Percentiles rank a stretch among this genome's conserved stretches.
Conservation (phyloP, 2,329 filamentous ascomycete genomes). For the Sphaerulina vaccinii region DNA sequence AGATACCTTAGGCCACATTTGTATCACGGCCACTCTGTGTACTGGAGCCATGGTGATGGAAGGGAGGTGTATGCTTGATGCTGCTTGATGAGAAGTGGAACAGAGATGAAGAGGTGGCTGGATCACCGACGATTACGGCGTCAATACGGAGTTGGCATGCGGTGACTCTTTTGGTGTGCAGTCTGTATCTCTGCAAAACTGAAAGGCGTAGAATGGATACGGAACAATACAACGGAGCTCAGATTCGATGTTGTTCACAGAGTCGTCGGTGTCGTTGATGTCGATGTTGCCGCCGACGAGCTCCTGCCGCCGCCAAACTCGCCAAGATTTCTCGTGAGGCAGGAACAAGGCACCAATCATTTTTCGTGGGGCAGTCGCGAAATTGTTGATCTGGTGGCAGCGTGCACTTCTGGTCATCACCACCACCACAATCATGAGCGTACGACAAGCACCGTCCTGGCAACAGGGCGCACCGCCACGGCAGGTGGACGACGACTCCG, state of each 20-base stretch:
- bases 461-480: slow-evolving; percentile 43
- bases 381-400: slow-evolving; percentile 11
- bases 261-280: not conserved
- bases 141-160: not conserved
- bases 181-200: not conserved
- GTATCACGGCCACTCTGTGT: slow-evolving; percentile 51
- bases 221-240: too few relatives aligned
- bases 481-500: slow-evolving; percentile 61
- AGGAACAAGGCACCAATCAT: not conserved
- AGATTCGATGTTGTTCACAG: too few relatives aligned
- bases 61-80: not conserved
- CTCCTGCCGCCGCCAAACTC: not conserved
- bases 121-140: not conserved
- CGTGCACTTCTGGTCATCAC: not conserved
- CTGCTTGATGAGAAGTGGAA: not conserved
- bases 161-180: not conserved
- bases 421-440: slow-evolving; percentile 36
- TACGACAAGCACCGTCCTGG: slow-evolving; percentile 41
- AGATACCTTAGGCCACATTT: slow-evolving; percentile 50
- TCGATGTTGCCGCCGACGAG: not conserved
- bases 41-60: slow-evolving; percentile 43
- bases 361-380: slow-evolving; percentile 15
- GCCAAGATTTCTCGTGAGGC: not conserved
- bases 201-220: too few relatives aligned
- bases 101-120: not conserved